Evolutionary conservation across 1,284 basidiomycete genomes (phyloP).

Genomic region (Tilletia walkeri): DNA sequence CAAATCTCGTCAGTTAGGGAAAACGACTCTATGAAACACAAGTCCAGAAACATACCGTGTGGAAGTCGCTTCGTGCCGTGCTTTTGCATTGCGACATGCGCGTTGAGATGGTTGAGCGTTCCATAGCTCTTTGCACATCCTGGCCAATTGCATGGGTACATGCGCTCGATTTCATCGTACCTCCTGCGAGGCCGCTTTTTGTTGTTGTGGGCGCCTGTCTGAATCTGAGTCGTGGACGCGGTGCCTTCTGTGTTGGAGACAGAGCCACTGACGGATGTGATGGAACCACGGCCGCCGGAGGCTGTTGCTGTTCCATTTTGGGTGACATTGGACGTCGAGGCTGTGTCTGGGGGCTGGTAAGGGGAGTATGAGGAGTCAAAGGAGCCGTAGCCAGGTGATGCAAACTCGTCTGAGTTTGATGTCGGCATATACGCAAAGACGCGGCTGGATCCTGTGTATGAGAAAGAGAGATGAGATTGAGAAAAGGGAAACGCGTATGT

Average conservation of each 20-base stretch:
- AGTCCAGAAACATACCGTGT: slow-evolving; percentile 64
- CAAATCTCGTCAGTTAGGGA: background rate
- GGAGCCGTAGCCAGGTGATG: slow-evolving; percentile 7
- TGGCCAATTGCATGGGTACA: slow-evolving; percentile 78
- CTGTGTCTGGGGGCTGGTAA: slow-evolving; percentile 4
- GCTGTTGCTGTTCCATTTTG: background rate
- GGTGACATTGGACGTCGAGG: background rate
- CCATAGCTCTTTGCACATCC: slow-evolving; percentile 81
- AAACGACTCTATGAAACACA: background rate
- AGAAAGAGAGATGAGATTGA: background rate
- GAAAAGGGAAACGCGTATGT: too few species aligned
- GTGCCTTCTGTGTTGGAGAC: slow-evolving; percentile 10
- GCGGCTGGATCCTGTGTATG: slow-evolving; percentile 6
- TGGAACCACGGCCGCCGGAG: slow-evolving; percentile 18
- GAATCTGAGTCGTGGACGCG: background rate
- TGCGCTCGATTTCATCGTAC: slow-evolving; percentile 68
- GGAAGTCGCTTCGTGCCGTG: slow-evolving; percentile 80
- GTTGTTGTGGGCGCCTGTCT: slow-evolving; percentile 20
- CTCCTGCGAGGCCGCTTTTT: slow-evolving; percentile 45
- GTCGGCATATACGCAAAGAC: slow-evolving; percentile 11
- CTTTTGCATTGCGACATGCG: slow-evolving; percentile 89
- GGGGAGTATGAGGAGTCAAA: slow-evolving; percentile 14
- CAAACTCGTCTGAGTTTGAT: background rate
- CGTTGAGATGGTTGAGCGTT: slow-evolving; percentile 85
- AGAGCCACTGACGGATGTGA: background rate